A percentile compares a stretch with the other conserved stretches of the same genome.
phyloP scores from a whole-genome alignment of 75 land plant genomes.

The Chamaecyparis obtusa region DNA sequence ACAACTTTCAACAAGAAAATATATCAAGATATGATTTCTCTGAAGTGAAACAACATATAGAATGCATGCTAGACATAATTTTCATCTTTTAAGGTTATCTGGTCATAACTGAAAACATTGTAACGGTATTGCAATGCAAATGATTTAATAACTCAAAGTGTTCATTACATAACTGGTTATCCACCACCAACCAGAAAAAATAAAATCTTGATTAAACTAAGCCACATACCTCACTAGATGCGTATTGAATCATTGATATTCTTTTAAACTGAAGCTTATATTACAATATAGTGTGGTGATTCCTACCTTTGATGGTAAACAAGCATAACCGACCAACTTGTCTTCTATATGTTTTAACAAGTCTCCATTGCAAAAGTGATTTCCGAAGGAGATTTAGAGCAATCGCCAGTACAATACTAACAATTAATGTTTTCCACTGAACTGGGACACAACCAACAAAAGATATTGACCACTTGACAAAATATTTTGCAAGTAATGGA shows the following conservation, averaged over 20 bases:
- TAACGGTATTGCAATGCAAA: not conserved
- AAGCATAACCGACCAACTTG: not conserved
- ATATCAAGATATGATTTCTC: not conserved
- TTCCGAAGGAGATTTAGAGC: not conserved
- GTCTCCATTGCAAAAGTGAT: not conserved
- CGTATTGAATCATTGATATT: not conserved
- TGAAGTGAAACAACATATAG: not conserved
- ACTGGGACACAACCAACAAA: not conserved
- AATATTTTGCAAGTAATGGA: not conserved
- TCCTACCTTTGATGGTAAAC: too few relatives aligned
- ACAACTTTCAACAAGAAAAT: not conserved
- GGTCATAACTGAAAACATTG: not conserved
- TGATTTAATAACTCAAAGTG: not conserved
- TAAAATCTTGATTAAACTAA: not conserved
- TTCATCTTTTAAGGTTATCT: not conserved
- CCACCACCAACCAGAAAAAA: not conserved
- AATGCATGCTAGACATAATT: not conserved
- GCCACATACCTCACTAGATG: not conserved
- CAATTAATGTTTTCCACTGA: not conserved
- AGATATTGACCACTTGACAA: not conserved
- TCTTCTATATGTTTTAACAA: not conserved
- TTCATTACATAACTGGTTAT: not conserved
- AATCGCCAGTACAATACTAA: not conserved
- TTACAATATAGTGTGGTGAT: not conserved
- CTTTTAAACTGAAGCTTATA: not conserved